Evolutionary conservation across 2,329 filamentous ascomycete genomes (phyloP).

Genomic region (Pestalotiopsis sp.): DNA sequence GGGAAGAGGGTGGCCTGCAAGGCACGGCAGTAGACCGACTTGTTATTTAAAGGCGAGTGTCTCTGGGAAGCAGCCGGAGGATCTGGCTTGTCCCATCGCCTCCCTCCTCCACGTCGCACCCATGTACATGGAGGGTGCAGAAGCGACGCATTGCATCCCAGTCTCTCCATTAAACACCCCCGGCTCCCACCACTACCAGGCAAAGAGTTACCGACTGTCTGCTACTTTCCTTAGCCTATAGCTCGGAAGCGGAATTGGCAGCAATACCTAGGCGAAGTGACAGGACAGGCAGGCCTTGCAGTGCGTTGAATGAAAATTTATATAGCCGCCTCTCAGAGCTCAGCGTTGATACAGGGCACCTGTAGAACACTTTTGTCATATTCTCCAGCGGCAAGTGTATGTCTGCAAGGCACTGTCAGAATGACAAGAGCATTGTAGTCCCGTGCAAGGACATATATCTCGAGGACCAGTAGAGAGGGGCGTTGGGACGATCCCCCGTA

Average conservation of each 20-base stretch:
- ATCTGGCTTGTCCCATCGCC: slow-evolving; percentile 12
- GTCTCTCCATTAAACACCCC: slow-evolving; percentile 3
- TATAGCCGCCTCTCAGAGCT: not conserved
- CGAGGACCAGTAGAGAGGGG: not conserved
- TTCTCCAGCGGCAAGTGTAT: too few relatives aligned
- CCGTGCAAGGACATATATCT: not conserved
- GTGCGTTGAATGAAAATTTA: not conserved
- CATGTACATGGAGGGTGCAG: slow-evolving; percentile 15
- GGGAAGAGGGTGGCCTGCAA: slow-evolving; percentile 14
- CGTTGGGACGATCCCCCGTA: not conserved
- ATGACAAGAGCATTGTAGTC: not conserved
- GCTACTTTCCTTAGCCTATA: not conserved
- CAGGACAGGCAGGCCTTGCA: not conserved
- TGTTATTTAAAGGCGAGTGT: slow-evolving; percentile 13
- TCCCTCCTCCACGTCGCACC: slow-evolving; percentile 12
- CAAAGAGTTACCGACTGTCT: not conserved
- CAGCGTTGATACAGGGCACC: not conserved
- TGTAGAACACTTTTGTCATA: too few relatives aligned
- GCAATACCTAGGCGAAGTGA: not conserved
- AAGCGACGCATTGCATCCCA: slow-evolving; percentile 12
- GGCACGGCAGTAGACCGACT: slow-evolving; percentile 15
- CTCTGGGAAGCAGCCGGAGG: slow-evolving; percentile 14
- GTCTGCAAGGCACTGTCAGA: not conserved
- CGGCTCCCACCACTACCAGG: not conserved
- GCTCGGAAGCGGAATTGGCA: slow-evolving; percentile 1